Base-by-base conservation (phyloP, 805 yeast genomes). In the Hanseniaspora singularis region DNA sequence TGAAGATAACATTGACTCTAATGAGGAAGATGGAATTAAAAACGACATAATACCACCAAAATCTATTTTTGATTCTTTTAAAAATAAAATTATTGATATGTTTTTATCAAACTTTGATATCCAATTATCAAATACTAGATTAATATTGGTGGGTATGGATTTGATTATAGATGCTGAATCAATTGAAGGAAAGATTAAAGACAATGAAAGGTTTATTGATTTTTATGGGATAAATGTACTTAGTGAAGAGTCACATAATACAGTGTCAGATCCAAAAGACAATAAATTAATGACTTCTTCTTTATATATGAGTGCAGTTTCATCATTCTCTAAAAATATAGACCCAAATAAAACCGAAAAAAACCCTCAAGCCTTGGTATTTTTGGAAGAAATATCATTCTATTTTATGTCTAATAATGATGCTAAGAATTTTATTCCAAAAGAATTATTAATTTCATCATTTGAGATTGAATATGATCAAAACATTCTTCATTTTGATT, bases 281-380 rank as follows among this genome's bases (percentile, higher is more conserved):
- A 54, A 51, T 33, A 46, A 50, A 38, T 50, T 34, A 42, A 38
- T 16, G 48, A 45, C 15, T 26, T 44, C 37, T 18, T 41, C 49
- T 6, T 37, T 53, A 20, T 60, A 40, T 56, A 62, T 45, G 46
- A 49, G 40, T 16, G 43, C 46, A 40, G 40, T 26, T 50, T 33
- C 34, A 11, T 34, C 46, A 2, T 41, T 41, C 27, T 22, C 31
- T 8, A 24, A 33, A 11, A 18, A 27, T 14, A 19, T 16, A 4
- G 28, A 24, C 2, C 31, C 37, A 19, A 42, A 49, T 15, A 22
- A 40, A 6, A 38, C 51, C 39, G 54, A 54, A 28, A 52, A 49
- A 27, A 43, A 40, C n/a, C 38, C 45, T 7, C 41, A 51, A 10
- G 53, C 41, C 39, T 49, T 36, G 28, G 53, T 51, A 19, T 54